phyloP scores from a whole-genome alignment of 768 basidiomycete species.

The Rhodotorula paludigena region DNA sequence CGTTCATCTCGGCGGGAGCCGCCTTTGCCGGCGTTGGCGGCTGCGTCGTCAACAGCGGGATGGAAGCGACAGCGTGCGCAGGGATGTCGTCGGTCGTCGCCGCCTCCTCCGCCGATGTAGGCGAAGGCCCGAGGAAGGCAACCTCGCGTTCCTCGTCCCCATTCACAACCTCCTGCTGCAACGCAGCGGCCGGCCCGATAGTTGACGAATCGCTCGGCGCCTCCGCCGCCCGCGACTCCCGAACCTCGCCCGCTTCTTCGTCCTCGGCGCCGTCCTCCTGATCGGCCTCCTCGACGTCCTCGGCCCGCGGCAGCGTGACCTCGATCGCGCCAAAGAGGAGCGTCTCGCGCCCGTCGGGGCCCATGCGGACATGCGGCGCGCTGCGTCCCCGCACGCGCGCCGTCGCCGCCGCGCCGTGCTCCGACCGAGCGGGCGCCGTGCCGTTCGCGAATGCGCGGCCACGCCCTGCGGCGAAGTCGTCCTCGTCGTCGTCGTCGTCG shows the following conservation, averaged over 20 bases:
- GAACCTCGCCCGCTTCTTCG: neutral
- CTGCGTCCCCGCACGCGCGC: slow-evolving; percentile 23
- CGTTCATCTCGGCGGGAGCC: too few relatives aligned
- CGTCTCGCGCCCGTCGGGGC: slow-evolving; percentile 29
- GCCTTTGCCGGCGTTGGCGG: slow-evolving; percentile 30
- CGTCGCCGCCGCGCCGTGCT: neutral
- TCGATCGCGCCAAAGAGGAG: slow-evolving; percentile 37
- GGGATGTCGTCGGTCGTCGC: slow-evolving; percentile 5
- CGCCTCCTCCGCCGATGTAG: neutral
- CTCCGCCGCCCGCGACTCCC: too few relatives aligned
- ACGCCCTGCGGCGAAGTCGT: neutral
- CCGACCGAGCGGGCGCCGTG: neutral
- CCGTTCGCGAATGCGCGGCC: neutral
- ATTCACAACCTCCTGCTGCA: too few relatives aligned
- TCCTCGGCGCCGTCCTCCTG: slow-evolving; percentile 8
- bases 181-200: neutral
- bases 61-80: neutral
- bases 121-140: slow-evolving; percentile 3
- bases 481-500: slow-evolving; percentile 1
- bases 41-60: slow-evolving; percentile 26
- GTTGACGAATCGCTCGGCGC: neutral
- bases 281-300: slow-evolving; percentile 25
- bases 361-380: slow-evolving; percentile 33
- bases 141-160: neutral
- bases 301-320: slow-evolving; percentile 30